These are phyloP conservation scores for Astragalus glycyphyllos DNA, from an alignment of 306 rosid genomes.

Conservation along the genomic window DNA sequence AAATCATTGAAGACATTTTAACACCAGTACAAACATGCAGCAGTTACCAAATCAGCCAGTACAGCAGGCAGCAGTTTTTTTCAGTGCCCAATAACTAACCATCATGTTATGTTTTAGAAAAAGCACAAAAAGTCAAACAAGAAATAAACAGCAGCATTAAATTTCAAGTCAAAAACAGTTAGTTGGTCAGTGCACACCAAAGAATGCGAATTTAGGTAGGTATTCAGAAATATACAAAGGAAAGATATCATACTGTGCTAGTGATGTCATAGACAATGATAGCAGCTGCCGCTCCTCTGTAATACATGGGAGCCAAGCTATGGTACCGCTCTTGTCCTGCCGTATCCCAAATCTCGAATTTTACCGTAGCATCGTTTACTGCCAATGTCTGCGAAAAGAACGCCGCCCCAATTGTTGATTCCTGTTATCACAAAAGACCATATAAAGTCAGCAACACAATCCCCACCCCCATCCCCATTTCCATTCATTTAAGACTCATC, in stretches of 20 bases:
- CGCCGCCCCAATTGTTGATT: conserved; percentile 72
- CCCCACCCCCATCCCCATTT: conserved; percentile 2
- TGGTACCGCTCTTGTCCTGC: conserved; percentile 75
- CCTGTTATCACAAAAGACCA: conserved; percentile 47
- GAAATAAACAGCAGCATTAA: conserved; percentile 20
- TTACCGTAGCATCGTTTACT: conserved; percentile 61
- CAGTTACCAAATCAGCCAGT: background rate
- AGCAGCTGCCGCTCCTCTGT: conserved; percentile 76
- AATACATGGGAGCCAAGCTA: conserved; percentile 75
- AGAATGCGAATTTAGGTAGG: conserved; percentile 12
- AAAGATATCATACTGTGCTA: conserved; percentile 48
- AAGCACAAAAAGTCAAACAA: background rate
- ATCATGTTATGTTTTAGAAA: conserved; percentile 16
- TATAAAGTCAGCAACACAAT: conserved; percentile 36
- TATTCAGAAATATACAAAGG: conserved; percentile 31
- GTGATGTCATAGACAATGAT: conserved; percentile 72
- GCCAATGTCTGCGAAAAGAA: conserved; percentile 73
- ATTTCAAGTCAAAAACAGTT: conserved; percentile 1
- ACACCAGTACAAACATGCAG: conserved; percentile 12
- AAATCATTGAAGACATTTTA: conserved; percentile 1
- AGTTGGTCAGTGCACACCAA: background rate
- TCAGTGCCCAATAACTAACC: background rate
- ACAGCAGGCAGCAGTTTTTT: conserved; percentile 1
- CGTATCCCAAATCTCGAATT: conserved; percentile 72
- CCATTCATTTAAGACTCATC: background rate